A percentile compares a stretch with the other conserved stretches of the same genome.
phyloP scores from a whole-genome alignment of 164 flowering plant species.

The Annona squamosa region DNA sequence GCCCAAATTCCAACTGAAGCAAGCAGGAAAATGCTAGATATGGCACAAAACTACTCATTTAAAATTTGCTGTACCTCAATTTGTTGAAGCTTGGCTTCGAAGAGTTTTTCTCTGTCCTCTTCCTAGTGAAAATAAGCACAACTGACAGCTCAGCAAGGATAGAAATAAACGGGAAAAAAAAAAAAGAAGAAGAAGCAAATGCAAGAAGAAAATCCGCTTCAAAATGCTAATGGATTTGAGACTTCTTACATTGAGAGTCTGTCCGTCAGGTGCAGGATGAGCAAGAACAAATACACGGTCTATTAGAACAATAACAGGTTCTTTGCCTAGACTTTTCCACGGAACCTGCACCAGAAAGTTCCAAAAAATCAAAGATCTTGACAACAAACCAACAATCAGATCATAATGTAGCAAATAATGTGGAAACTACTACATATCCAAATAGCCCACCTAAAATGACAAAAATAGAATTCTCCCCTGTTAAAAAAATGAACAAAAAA shows the following conservation, averaged over 20 bases:
- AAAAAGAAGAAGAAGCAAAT: not conserved
- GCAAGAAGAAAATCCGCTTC: not conserved
- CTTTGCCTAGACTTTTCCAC: conserved; percentile 98
- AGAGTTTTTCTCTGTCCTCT: conserved; percentile 78
- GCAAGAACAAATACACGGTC: conserved; percentile 95
- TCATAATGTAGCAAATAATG: not conserved
- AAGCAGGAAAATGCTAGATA: not conserved
- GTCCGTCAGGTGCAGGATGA: conserved; percentile 67
- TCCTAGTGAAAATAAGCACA: conserved; percentile 32
- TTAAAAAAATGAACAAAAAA: too few relatives aligned
- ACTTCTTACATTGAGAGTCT: conserved; percentile 53
- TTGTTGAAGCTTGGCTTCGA: conserved; percentile 87
- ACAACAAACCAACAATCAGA: not conserved
- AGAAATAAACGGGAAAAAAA: not conserved
- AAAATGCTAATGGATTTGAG: not conserved
- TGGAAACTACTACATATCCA: not conserved
- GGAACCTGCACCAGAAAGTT: conserved; percentile 59
- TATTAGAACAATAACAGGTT: conserved; percentile 92
- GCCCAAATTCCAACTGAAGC: not conserved
- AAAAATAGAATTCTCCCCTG: too few relatives aligned
- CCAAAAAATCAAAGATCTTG: conserved; percentile 1
- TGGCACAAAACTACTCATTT: not conserved
- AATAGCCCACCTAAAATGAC: too few relatives aligned
- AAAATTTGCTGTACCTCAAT: conserved; percentile 62
- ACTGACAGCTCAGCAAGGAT: not conserved